Base-by-base conservation (phyloP, 257 asterid species). In the Echites panduratus region DNA sequence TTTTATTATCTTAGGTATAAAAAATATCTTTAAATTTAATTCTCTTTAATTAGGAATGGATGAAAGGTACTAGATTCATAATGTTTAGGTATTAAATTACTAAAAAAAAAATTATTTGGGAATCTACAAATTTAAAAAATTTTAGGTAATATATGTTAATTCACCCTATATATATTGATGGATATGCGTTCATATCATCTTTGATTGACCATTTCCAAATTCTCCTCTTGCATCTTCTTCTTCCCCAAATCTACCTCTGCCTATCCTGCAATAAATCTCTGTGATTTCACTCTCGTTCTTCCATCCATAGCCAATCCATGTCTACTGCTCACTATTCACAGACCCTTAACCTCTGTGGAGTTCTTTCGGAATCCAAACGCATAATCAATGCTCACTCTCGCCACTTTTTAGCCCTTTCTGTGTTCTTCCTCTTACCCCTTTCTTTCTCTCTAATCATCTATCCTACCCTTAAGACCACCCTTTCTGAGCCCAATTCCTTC, bases 391-490 rank as follows among this genome's bases (percentile, higher is more conserved):
- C 95, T 29, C 95, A 86, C 87, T 76, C 88, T 35, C 82, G 87
- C 82, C 95, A 87, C 45, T 93, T 85, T 79, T 66, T 80, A 24
- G 87, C 90, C 66, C 88, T 93, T 4, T 81, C 96, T 0, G 77
- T 85, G 32, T 76, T 85, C 82, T 89, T 90, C 82, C 80, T 93
- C 71, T 73, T 90, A 32, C 97, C 98, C 13, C 70, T 75, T 43
- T 84, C 90, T 54, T 35, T 86, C 19, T 95, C 96, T 22, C 44
- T 84, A 67, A 71, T 78, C 57, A 29, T 85, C 26, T 85, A 78
- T 89, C 82, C 86, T 3, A 86, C 86, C 22, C 80, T 85, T 27
- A 71, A 82, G 38, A 16, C 75, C 50, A 26, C 79, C 12, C 70
- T 85, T 24, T 73, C 12, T 2, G 77, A 71, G 26, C 75, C 82